These are phyloP conservation scores for Arthrobotrys sphaeroides DNA, from an alignment of 2,329 filamentous ascomycete genomes.

Conservation along the genomic window DNA sequence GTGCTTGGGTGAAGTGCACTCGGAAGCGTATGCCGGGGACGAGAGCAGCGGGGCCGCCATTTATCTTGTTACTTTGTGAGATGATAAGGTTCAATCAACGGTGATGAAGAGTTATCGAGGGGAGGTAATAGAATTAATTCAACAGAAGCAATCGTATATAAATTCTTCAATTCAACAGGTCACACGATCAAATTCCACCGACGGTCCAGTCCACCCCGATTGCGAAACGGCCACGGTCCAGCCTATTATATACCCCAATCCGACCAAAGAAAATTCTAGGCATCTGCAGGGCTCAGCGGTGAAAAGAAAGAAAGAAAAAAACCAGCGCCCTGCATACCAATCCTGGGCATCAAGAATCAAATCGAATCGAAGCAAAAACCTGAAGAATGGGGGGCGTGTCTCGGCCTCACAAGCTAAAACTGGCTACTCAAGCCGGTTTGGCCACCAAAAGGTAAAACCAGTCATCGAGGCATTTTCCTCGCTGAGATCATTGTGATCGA, in stretches of 20 bases:
- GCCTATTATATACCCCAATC: too few species aligned
- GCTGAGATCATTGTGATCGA: too few species aligned
- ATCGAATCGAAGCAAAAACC: background rate
- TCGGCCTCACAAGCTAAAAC: background rate
- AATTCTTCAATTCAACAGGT: too few species aligned
- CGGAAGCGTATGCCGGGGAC: constrained; percentile 13
- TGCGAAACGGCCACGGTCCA: too few species aligned
- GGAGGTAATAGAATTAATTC: too few species aligned
- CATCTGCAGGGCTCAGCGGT: background rate
- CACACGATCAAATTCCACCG: too few species aligned
- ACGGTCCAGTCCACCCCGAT: too few species aligned
- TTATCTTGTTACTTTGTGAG: too few species aligned
- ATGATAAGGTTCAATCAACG: background rate
- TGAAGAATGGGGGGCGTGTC: background rate
- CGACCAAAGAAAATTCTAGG: too few species aligned
- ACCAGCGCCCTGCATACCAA: background rate
- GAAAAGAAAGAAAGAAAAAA: background rate
- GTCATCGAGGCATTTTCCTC: constrained; percentile 5
- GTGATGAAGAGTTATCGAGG: too few species aligned
- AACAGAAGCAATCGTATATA: too few species aligned
- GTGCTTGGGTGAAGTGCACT: constrained; percentile 29
- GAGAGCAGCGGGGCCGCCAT: constrained; percentile 25
- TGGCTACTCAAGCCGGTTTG: background rate
- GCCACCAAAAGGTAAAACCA: background rate
- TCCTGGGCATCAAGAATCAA: background rate